phyloP scores from a whole-genome alignment of 495 filamentous ascomycete genomes.

The Neurospora sublineolata region DNA sequence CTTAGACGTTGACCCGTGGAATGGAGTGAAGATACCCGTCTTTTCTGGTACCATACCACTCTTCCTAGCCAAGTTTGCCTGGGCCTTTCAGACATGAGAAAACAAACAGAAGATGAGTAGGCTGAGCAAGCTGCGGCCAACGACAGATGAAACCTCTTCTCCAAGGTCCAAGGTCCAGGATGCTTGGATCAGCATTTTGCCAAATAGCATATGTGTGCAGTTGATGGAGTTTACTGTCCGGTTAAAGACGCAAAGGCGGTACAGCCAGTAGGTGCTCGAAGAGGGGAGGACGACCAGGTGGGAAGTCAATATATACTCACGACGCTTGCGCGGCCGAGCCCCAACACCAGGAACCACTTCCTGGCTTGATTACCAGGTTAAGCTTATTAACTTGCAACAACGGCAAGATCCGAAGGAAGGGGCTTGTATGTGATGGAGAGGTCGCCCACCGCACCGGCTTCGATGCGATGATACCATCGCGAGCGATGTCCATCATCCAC shows the following conservation, averaged over 20 bases:
- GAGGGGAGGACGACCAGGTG: not conserved
- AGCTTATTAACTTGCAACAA: not conserved
- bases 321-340: not conserved
- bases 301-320: not conserved
- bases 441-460: not conserved
- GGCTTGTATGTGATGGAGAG: not conserved
- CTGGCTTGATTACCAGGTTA: not conserved
- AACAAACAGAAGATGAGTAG: conserved; percentile 1
- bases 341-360: not conserved
- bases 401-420: not conserved
- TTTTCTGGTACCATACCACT: not conserved
- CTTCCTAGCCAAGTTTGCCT: not conserved
- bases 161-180: conserved; percentile 1
- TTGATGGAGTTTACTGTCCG: conserved; percentile 14
- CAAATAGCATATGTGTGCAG: conserved; percentile 16
- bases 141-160: conserved; percentile 3
- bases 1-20: not conserved
- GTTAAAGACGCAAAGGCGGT: conserved; percentile 14
- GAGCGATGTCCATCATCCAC: not conserved
- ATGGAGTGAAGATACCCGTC: not conserved
- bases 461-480: not conserved
- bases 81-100: not conserved
- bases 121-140: not conserved
- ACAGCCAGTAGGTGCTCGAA: not conserved
- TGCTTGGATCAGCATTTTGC: conserved; percentile 17